Evolutionary conservation across 768 basidiomycete genomes (phyloP).

Genomic region (Trametes cingulata): DNA sequence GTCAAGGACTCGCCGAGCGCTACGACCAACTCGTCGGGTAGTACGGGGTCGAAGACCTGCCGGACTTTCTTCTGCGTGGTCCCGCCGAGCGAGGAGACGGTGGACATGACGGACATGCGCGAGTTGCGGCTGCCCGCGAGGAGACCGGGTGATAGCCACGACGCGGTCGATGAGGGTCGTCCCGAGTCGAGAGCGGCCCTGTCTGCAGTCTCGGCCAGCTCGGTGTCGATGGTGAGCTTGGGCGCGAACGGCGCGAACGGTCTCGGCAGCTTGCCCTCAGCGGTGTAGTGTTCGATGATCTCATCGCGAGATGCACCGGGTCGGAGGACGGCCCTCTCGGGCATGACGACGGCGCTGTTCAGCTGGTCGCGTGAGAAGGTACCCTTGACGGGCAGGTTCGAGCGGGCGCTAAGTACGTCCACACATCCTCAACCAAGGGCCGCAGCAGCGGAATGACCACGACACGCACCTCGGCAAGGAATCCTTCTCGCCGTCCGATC

Average conservation of each 20-base stretch:
- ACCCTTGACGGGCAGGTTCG: slow-evolving; percentile 13
- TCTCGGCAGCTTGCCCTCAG: slow-evolving; percentile 43
- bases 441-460: not conserved
- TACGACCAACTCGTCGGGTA: slow-evolving; percentile 72
- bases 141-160: slow-evolving; percentile 18
- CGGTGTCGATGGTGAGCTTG: slow-evolving; percentile 8
- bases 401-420: not conserved
- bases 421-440: not conserved
- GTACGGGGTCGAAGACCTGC: slow-evolving; percentile 65
- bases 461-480: slow-evolving; percentile 9
- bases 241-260: slow-evolving; percentile 44
- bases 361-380: slow-evolving; percentile 47
- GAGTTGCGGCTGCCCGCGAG: slow-evolving; percentile 15
- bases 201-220: not conserved
- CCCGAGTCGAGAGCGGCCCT: slow-evolving; percentile 6
- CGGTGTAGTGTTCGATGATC: slow-evolving; percentile 45
- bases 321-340: slow-evolving; percentile 47
- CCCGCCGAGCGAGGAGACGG: slow-evolving; percentile 21
- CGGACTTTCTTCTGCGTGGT: slow-evolving; percentile 46
- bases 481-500: slow-evolving; percentile 6
- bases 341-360: slow-evolving; percentile 51
- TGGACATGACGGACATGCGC: slow-evolving; percentile 24
- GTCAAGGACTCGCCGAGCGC: slow-evolving; percentile 59
- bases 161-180: slow-evolving; percentile 23
- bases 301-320: slow-evolving; percentile 41